Base-by-base conservation (phyloP, 1,284 basidiomycete genomes). In the Acaromyces ingoldii region DNA sequence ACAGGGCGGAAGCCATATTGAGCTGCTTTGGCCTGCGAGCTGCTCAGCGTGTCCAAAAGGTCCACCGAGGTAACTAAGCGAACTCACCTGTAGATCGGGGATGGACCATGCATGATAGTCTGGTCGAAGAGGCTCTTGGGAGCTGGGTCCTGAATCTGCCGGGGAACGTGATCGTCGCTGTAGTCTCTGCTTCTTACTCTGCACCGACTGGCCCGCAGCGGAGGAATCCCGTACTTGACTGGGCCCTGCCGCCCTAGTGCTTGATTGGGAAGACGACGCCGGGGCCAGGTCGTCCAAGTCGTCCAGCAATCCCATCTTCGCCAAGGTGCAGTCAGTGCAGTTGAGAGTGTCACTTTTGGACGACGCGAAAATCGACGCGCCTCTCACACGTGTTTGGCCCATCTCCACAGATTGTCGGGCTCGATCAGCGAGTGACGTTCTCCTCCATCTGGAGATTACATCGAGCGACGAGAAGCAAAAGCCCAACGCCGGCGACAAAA, bases 1-100 rank as follows among this genome's bases (percentile, higher is more conserved):
- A 31, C 19, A 45, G 25, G 42, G n/a, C 42, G 17, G 4, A 45
- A 29, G 22, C 42, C 42, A 29, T 45, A 45, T 29, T 25, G n/a
- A 11, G 4, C 24, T 28, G 34, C 25, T 25, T 45, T 6, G 19
- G 19, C 15, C 26, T 28, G 28, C 13, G 17, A 17, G 4, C 19
- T 4, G 25, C 26, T 13, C 13, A 29, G 7, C 33, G 33, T 13
- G 13, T 34, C 33, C 19, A 34, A 34, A 11, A 34, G 19, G 13
- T 11, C 11, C 33, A 11, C 19, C 33, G 19, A 34, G 13, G 19
- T n/a, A 34, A 34, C 11, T 34, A n/a, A 11, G 33, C 33, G 19
- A n/a, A 19, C 38, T 17, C 28, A 40, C 38, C 38, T 40, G 38
- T 25, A 40, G 28, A 22, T 40, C 21, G 17, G 38, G 21, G 7